Conservation (phyloP, 441 rosid species). For the Syzygium malaccense region DNA sequence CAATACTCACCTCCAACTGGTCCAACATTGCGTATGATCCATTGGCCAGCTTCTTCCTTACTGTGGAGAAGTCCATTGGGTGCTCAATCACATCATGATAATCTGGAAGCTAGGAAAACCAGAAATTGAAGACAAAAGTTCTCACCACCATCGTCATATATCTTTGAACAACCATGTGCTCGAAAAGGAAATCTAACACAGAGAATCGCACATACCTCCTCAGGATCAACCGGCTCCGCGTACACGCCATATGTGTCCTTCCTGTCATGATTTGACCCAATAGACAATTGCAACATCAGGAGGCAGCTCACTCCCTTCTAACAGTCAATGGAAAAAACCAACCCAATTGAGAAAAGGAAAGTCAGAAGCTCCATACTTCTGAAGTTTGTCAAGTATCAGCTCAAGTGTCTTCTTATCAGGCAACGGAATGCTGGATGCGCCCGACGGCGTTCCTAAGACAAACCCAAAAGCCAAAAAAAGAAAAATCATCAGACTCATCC, state of each 20-base stretch:
- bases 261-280: conserved; percentile 35
- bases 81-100: conserved; percentile 75
- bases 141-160: background rate
- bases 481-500: conserved; percentile 5
- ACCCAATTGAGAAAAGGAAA: conserved; percentile 13
- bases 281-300: background rate
- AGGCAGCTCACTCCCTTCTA: background rate
- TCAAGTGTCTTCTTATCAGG: conserved; percentile 73
- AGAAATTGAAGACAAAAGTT: background rate
- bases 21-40: conserved; percentile 64
- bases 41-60: conserved; percentile 74
- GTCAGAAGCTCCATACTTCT: conserved; percentile 44
- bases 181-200: background rate
- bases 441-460: conserved; percentile 41
- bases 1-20: conserved; percentile 64
- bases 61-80: conserved; percentile 91
- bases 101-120: conserved; percentile 71
- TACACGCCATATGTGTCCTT: conserved; percentile 78
- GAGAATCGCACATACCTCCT: conserved; percentile 35
- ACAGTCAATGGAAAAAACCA: background rate
- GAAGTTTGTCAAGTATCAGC: conserved; percentile 85
- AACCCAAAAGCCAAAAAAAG: conserved; percentile 8
- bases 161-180: background rate
- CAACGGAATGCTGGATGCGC: conserved; percentile 36
- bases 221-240: conserved; percentile 79